These are phyloP conservation scores for Aspergillus sp. DNA, from an alignment of 2,329 filamentous ascomycete species.

Conservation along the genomic window DNA sequence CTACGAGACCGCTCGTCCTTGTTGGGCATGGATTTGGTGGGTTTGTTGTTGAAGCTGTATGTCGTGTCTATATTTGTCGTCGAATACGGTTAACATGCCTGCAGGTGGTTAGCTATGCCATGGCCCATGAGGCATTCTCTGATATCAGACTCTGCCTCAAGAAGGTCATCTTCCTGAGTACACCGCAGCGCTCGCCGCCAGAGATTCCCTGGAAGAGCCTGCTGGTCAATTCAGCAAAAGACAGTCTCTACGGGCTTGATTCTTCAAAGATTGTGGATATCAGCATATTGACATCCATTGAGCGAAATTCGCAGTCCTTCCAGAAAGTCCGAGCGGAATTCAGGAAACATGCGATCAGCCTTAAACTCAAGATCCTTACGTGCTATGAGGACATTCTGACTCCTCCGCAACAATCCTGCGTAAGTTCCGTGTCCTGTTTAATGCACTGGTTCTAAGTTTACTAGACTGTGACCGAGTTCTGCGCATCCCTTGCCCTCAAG, in stretches of 20 bases:
- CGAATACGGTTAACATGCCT: background rate
- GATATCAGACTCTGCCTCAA: background rate
- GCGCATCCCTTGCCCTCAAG: background rate
- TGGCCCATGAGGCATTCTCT: too few relatives aligned
- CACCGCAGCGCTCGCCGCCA: background rate
- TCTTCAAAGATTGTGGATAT: background rate
- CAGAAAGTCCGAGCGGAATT: background rate
- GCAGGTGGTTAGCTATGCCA: background rate
- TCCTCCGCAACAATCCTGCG: background rate
- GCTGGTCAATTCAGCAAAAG: background rate
- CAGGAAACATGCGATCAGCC: background rate
- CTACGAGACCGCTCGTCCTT: background rate
- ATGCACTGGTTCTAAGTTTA: background rate
- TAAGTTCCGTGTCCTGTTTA: background rate
- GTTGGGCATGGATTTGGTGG: background rate
- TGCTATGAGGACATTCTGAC: background rate
- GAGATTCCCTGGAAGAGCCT: background rate
- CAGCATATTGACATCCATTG: background rate
- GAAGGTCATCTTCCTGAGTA: background rate
- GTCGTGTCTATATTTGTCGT: too few relatives aligned
- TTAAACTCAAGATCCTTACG: background rate
- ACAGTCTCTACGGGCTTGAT: background rate
- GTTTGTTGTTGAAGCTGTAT: background rate
- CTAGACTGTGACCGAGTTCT: background rate
- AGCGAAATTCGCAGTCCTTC: background rate